Percentiles rank a stretch among this genome's conserved stretches.
Evolutionary conservation across 2,329 filamentous ascomycete genomes (phyloP).

Genomic region (Aspergillus latus): DNA sequence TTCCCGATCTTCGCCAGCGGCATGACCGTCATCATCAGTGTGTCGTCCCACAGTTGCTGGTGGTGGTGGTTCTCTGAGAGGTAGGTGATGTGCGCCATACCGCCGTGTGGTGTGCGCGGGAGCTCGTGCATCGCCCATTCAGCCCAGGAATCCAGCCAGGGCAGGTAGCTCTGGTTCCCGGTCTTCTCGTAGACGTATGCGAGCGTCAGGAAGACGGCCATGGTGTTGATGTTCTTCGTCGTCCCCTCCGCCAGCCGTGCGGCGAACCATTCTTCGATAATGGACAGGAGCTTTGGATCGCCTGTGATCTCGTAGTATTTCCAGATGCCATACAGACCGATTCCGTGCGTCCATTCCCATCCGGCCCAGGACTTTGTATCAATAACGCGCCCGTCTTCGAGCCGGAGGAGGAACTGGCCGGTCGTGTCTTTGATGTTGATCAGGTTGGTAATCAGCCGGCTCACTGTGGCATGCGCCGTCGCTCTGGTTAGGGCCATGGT

Average conservation of each 20-base stretch:
- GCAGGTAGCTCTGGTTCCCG: constrained; percentile 65
- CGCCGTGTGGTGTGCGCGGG: constrained; percentile 66
- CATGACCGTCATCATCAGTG: constrained; percentile 83
- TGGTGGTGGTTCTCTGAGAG: constrained; percentile 67
- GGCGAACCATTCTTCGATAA: constrained; percentile 73
- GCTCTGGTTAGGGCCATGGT: constrained; percentile 1
- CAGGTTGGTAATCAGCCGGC: constrained; percentile 68
- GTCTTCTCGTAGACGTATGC: constrained; percentile 78
- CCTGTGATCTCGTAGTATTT: constrained; percentile 75
- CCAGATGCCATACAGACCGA: constrained; percentile 78
- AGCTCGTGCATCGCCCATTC: constrained; percentile 81
- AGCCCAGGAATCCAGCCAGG: constrained; percentile 78
- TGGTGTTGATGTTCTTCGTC: constrained; percentile 84
- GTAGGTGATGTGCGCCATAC: constrained; percentile 77
- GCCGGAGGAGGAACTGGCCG: constrained; percentile 69
- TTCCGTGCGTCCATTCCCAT: constrained; percentile 81
- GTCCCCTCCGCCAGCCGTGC: constrained; percentile 68
- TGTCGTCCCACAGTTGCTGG: constrained; percentile 81
- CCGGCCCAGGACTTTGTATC: constrained; percentile 75
- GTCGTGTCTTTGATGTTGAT: constrained; percentile 75
- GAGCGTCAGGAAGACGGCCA: constrained; percentile 74
- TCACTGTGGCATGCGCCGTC: constrained; percentile 54
- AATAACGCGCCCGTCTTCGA: constrained; percentile 72
- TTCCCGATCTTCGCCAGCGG: constrained; percentile 77
- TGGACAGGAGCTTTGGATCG: constrained; percentile 58